A percentile compares a stretch with the other conserved stretches of the same genome.
Conservation (phyloP, 2,329 filamentous ascomycete species). For the Xylariaceae sp. region DNA sequence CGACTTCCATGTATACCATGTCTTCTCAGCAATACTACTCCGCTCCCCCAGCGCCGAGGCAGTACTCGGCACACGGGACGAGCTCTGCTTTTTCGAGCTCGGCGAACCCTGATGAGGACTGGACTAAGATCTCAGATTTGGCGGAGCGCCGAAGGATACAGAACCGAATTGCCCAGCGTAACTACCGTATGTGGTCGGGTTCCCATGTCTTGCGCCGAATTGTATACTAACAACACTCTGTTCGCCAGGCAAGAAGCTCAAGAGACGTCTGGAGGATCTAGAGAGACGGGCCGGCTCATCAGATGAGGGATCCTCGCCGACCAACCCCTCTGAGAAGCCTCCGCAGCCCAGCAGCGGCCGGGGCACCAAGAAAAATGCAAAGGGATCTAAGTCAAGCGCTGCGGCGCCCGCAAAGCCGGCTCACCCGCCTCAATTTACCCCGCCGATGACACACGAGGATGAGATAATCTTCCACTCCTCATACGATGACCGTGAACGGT, state of each 20-base stretch:
- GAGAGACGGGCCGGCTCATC: conserved; percentile 68
- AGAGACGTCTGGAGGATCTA: conserved; percentile 81
- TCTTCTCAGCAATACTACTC: conserved; percentile 43
- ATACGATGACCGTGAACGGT: conserved; percentile 64
- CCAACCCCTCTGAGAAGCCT: conserved; percentile 39
- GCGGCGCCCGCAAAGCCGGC: conserved; percentile 36
- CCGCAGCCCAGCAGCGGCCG: conserved; percentile 32
- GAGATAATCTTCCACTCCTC: conserved; percentile 59
- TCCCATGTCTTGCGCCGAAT: background rate
- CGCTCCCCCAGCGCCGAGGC: conserved; percentile 48
- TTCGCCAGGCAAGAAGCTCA: conserved; percentile 77
- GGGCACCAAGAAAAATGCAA: conserved; percentile 43
- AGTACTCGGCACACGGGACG: conserved; percentile 69
- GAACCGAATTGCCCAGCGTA: conserved; percentile 95
- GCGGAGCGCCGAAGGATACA: conserved; percentile 92
- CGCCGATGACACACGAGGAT: conserved; percentile 58
- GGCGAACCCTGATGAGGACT: conserved; percentile 94
- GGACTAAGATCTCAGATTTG: conserved; percentile 98
- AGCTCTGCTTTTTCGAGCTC: conserved; percentile 94
- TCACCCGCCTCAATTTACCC: conserved; percentile 54
- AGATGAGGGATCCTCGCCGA: conserved; percentile 37
- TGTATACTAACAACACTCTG: conserved; percentile 13
- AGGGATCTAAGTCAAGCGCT: conserved; percentile 36
- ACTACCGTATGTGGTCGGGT: conserved; percentile 69
- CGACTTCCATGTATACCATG: conserved; percentile 41